A percentile compares a stretch with the other conserved stretches of the same genome.
phyloP scores from a whole-genome alignment of 2,329 filamentous ascomycete genomes.

The Aspergillus candidus region DNA sequence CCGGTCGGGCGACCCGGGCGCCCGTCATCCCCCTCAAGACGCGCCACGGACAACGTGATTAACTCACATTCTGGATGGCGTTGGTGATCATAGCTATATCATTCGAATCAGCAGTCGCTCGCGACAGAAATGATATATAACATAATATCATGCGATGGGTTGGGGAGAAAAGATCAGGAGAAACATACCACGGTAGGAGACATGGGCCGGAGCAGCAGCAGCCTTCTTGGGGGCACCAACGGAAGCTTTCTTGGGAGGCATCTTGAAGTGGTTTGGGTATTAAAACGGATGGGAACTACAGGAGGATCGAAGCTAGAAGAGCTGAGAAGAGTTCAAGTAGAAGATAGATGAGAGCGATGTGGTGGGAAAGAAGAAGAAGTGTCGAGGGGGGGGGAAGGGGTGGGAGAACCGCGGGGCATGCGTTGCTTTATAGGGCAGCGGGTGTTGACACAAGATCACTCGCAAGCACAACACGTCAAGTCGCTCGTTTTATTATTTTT shows the following conservation, averaged over 20 bases:
- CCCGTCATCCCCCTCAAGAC: conserved; percentile 31
- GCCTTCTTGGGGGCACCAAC: conserved; percentile 54
- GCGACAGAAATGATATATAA: conserved; percentile 44
- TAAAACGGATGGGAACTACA: conserved; percentile 6
- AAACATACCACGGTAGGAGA: conserved; percentile 61
- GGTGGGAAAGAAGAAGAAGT: conserved; percentile 27
- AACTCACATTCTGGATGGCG: conserved; percentile 64
- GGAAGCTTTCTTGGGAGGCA: conserved; percentile 61
- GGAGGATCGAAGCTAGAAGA: background rate
- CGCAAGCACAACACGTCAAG: conserved; percentile 21
- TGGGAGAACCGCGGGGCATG: conserved; percentile 37
- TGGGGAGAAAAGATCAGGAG: conserved; percentile 39
- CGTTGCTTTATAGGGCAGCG: conserved; percentile 37
- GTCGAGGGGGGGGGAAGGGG: conserved; percentile 28
- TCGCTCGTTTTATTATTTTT: conserved; percentile 10
- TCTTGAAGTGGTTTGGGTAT: conserved; percentile 33
- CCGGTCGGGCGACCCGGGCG: conserved; percentile 30
- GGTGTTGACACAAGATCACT: conserved; percentile 40
- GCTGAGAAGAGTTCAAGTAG: conserved; percentile 1
- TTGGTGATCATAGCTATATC: conserved; percentile 66
- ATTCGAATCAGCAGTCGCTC: conserved; percentile 47
- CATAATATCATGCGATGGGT: conserved; percentile 41
- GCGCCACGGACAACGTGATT: conserved; percentile 45
- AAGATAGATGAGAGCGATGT: conserved; percentile 13
- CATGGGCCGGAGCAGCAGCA: conserved; percentile 47